Evolutionary conservation across 202 grass and related monocot species (phyloP).

Genomic region (Eragrostis tef): DNA sequence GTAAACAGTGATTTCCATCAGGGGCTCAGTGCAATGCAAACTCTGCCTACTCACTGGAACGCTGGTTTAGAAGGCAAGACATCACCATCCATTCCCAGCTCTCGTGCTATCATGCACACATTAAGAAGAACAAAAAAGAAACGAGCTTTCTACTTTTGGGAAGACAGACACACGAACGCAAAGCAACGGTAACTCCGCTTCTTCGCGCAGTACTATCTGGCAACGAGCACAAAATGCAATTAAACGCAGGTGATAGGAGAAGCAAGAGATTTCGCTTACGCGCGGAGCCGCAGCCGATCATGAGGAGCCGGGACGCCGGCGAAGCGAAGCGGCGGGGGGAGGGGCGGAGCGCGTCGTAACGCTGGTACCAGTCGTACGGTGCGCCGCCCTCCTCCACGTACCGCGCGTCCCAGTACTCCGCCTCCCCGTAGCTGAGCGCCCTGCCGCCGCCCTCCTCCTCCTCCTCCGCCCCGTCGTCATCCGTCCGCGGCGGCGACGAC

Average conservation of each 20-base stretch:
- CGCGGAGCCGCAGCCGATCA: constrained; percentile 91
- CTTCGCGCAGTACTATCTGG: background rate
- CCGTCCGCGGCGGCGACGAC: constrained; percentile 42
- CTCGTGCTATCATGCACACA: background rate
- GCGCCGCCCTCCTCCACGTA: constrained; percentile 86
- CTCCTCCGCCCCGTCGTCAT: constrained; percentile 30
- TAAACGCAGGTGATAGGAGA: background rate
- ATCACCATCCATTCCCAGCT: constrained; percentile 25
- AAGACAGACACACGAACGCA: background rate
- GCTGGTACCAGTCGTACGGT: constrained; percentile 98
- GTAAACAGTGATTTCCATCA: constrained; percentile 18
- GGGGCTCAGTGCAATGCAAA: background rate
- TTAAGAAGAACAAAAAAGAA: background rate
- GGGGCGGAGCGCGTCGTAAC: constrained; percentile 86
- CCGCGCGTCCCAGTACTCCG: constrained; percentile 89
- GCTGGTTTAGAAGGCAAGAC: background rate
- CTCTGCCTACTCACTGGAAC: background rate
- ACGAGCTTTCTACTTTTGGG: constrained; percentile 29
- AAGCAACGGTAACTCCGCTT: constrained; percentile 8
- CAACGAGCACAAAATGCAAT: background rate
- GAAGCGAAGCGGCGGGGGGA: constrained; percentile 83
- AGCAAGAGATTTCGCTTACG: constrained; percentile 39
- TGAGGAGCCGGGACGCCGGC: constrained; percentile 67
- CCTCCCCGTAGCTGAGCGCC: constrained; percentile 68
- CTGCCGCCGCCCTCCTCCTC: constrained; percentile 12